A percentile compares a stretch with the other conserved stretches of the same genome.
Conservation (phyloP, 768 basidiomycete genomes). For the Macrolepiota albuminosa region DNA sequence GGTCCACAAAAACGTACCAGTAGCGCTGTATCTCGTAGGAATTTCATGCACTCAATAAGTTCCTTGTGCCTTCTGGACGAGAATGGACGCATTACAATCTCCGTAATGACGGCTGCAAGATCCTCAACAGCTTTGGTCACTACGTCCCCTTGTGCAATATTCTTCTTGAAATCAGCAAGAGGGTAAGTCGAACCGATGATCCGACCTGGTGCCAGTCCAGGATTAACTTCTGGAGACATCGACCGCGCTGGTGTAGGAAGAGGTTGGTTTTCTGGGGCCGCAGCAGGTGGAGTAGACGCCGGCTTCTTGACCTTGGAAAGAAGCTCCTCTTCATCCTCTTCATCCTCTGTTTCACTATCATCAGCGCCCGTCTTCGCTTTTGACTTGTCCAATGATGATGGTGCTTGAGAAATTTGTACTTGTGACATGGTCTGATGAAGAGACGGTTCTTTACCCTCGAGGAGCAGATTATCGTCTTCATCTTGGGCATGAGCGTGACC, state of each 20-base stretch:
- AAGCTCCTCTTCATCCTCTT: conserved; percentile 30
- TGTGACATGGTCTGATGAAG: conserved; percentile 11
- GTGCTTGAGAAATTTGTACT: conserved; percentile 14
- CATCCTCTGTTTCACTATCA: conserved; percentile 54
- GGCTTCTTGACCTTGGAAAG: conserved; percentile 21
- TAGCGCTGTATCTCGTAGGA: conserved; percentile 61
- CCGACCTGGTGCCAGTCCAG: conserved; percentile 58
- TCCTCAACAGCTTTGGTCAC: conserved; percentile 86
- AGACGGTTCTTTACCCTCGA: conserved; percentile 37
- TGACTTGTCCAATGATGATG: conserved; percentile 14
- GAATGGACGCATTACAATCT: conserved; percentile 70
- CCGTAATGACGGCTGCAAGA: conserved; percentile 62
- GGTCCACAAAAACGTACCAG: conserved; percentile 35
- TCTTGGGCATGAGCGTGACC: conserved; percentile 59
- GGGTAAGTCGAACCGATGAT: conserved; percentile 76
- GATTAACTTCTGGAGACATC: conserved; percentile 37
- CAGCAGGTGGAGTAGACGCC: conserved; percentile 12
- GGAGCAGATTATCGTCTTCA: conserved; percentile 56
- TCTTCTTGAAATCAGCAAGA: conserved; percentile 69
- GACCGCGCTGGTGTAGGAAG: conserved; percentile 56
- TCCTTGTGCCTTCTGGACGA: conserved; percentile 60
- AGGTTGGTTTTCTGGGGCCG: conserved; percentile 17
- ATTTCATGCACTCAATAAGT: conserved; percentile 68
- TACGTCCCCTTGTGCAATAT: conserved; percentile 68
- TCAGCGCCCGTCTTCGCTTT: conserved; percentile 25